Conservation (phyloP, 495 filamentous ascomycete genomes). For the Penicillium subrubescens region DNA sequence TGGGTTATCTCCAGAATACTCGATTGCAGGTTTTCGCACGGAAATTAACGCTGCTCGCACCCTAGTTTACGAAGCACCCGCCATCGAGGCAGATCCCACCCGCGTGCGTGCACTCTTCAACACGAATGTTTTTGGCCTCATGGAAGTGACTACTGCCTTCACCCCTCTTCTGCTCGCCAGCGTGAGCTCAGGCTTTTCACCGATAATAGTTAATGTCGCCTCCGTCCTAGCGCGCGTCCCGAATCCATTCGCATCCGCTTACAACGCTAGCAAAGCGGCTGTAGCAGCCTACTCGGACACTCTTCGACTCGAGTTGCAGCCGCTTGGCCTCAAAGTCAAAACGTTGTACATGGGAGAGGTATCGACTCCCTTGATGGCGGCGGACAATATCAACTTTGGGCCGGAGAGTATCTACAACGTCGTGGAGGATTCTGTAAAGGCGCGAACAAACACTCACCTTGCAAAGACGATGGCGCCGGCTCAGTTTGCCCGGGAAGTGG, state of each 20-base stretch:
- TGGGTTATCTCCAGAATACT: background rate
- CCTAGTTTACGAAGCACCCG: conserved; percentile 7
- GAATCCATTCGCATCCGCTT: background rate
- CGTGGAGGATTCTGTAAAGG: background rate
- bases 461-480: background rate
- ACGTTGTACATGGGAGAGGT: conserved; percentile 8
- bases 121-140: conserved; percentile 5
- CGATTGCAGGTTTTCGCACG: background rate
- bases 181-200: background rate
- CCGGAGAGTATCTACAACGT: conserved; percentile 2
- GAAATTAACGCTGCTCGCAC: background rate
- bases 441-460: background rate
- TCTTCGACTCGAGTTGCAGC: conserved; percentile 1
- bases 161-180: conserved; percentile 3
- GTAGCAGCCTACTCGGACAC: conserved; percentile 4
- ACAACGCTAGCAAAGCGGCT: conserved; percentile 6
- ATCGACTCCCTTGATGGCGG: background rate
- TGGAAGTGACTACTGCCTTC: conserved; percentile 1
- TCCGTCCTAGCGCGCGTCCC: conserved; percentile 1
- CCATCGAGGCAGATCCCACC: conserved; percentile 2
- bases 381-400: conserved; percentile 2
- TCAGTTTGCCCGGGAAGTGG: conserved; percentile 3
- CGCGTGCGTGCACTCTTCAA: background rate
- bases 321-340: conserved; percentile 4
- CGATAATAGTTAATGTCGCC: background rate